A percentile compares a stretch with the other conserved stretches of the same genome.
Evolutionary conservation across 768 basidiomycete species (phyloP).

Genomic region (Pleurotus citrinopileatus): DNA sequence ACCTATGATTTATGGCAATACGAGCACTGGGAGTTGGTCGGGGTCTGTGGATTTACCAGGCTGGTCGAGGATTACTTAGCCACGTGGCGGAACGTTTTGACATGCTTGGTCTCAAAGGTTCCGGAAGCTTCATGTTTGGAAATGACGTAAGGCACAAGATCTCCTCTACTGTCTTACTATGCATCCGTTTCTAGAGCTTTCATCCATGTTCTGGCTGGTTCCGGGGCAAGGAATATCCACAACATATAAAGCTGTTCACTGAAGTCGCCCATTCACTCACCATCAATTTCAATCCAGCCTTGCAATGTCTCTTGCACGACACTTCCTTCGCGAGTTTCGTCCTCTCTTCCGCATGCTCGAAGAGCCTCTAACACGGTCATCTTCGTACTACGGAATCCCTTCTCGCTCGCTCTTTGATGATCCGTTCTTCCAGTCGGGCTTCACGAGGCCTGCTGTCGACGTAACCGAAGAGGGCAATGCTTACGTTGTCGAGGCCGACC

Average conservation of each 20-base stretch:
- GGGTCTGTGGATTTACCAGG: no score
- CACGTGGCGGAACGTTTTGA: no score
- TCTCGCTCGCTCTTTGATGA: conserved; percentile 44
- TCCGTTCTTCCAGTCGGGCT: conserved; percentile 38
- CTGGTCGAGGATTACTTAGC: no score
- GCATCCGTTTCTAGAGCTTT: conserved; percentile 4
- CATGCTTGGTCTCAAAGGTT: conserved; percentile 8
- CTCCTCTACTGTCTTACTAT: neutral
- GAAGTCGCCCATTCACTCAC: conserved; percentile 1
- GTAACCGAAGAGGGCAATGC: conserved; percentile 61
- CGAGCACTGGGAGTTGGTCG: no score
- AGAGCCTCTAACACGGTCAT: conserved; percentile 52
- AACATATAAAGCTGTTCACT: conserved; percentile 11
- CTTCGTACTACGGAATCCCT: conserved; percentile 21
- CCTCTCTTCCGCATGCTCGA: conserved; percentile 77
- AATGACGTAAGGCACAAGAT: neutral
- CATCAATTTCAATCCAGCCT: neutral
- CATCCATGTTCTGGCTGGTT: conserved; percentile 4
- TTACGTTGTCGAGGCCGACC: conserved; percentile 72
- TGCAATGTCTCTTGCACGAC: conserved; percentile 73
- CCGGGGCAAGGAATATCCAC: neutral
- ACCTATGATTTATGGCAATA: no score
- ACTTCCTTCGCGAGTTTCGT: conserved; percentile 65
- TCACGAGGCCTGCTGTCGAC: conserved; percentile 59
- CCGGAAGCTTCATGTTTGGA: conserved; percentile 3